phyloP scores from a whole-genome alignment of 2,329 filamentous ascomycete genomes.

The Diaporthe ampelina region DNA sequence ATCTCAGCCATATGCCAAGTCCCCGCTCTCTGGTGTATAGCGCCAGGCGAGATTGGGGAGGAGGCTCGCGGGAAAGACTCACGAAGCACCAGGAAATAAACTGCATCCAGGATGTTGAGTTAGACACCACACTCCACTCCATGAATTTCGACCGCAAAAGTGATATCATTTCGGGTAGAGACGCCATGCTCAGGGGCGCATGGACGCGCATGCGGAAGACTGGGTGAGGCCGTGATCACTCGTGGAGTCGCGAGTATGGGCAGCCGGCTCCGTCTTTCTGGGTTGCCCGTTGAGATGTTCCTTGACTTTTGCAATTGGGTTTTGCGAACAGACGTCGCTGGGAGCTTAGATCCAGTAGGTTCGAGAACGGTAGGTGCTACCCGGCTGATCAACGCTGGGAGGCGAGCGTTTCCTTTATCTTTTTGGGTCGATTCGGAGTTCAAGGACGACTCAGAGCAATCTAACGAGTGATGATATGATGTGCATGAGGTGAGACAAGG shows the following conservation, averaged over 20 bases:
- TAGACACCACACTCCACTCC: slow-evolving; percentile 42
- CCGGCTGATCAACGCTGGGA: background rate
- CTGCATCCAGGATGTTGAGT: slow-evolving; percentile 44
- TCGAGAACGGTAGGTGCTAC: background rate
- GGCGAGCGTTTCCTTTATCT: background rate
- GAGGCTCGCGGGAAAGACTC: slow-evolving; percentile 23
- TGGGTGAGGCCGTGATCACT: background rate
- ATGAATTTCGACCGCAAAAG: slow-evolving; percentile 42
- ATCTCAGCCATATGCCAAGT: background rate
- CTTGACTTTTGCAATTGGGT: background rate
- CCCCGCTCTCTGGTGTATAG: background rate
- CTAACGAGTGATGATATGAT: background rate
- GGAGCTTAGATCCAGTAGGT: background rate
- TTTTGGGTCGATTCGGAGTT: background rate
- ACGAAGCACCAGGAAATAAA: slow-evolving; percentile 49
- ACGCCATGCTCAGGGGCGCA: slow-evolving; percentile 32
- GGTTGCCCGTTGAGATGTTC: background rate
- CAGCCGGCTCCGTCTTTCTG: background rate
- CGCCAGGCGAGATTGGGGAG: background rate
- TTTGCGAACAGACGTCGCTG: slow-evolving; percentile 26
- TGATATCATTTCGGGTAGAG: slow-evolving; percentile 38
- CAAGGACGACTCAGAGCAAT: background rate
- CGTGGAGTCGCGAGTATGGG: background rate
- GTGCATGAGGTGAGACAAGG: slow-evolving; percentile 12
- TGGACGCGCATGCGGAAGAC: slow-evolving; percentile 32